Evolutionary conservation across 805 yeast genomes (phyloP).

Genomic region (Pichia ethanolica): DNA sequence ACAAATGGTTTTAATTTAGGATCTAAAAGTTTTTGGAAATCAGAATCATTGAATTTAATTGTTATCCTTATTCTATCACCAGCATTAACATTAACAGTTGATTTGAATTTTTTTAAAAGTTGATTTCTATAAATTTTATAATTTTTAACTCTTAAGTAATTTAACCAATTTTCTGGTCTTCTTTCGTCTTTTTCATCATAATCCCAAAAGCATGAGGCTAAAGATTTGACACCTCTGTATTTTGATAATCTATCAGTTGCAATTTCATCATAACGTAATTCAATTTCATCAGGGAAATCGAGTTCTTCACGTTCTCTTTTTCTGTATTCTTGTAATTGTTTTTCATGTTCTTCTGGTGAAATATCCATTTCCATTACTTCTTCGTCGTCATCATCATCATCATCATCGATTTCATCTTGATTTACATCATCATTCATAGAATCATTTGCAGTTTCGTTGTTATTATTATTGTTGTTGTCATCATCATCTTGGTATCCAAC

Average conservation of each 20-base stretch:
- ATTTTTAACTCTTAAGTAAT: constrained; percentile 66
- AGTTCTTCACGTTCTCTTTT: constrained; percentile 70
- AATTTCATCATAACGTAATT: constrained; percentile 65
- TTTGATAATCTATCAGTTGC: constrained; percentile 69
- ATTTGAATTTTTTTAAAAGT: constrained; percentile 50
- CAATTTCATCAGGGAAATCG: constrained; percentile 95
- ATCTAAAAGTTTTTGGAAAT: constrained; percentile 38
- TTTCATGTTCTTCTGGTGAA: constrained; percentile 73
- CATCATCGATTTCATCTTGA: constrained; percentile 28
- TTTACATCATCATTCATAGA: constrained; percentile 19
- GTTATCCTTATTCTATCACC: constrained; percentile 61
- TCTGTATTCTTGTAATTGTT: constrained; percentile 65
- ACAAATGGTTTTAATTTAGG: constrained; percentile 45
- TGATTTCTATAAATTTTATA: constrained; percentile 70
- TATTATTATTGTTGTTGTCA: constrained; percentile 10
- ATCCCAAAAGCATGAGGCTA: constrained; percentile 81
- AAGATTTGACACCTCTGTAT: constrained; percentile 81
- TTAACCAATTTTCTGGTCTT: constrained; percentile 67
- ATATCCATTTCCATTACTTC: constrained; percentile 57
- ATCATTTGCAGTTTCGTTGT: constrained; percentile 22
- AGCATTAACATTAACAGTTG: constrained; percentile 41
- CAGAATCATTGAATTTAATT: constrained; percentile 47
- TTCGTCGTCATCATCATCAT: constrained; percentile 33
- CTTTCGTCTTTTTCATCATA: constrained; percentile 71
- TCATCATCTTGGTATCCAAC: constrained; percentile 31